These are phyloP conservation scores for Somion occarium DNA, from an alignment of 1,284 basidiomycete genomes.

Conservation along the genomic window DNA sequence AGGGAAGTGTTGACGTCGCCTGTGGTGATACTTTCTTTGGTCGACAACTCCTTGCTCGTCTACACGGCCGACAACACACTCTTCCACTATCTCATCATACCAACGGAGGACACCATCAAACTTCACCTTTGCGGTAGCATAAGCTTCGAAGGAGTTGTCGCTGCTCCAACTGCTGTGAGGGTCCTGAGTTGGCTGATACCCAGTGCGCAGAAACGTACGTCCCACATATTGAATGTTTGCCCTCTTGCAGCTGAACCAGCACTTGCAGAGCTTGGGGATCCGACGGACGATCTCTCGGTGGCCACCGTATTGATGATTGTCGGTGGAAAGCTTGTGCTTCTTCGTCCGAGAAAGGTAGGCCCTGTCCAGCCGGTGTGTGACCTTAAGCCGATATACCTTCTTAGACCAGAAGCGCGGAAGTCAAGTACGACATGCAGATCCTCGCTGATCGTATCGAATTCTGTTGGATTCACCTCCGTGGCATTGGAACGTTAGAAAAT, in stretches of 20 bases:
- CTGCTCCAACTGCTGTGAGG: constrained; percentile 80
- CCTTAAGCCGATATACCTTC: background rate
- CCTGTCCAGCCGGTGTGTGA: too few relatives aligned
- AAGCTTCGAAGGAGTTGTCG: constrained; percentile 89
- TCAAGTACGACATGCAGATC: constrained; percentile 97
- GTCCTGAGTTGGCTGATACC: constrained; percentile 98
- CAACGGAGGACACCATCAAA: constrained; percentile 79
- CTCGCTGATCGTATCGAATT: constrained; percentile 95
- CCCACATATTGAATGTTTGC: too few relatives aligned
- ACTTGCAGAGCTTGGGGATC: constrained; percentile 82
- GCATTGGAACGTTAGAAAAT: constrained; percentile 91
- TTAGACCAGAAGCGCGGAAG: constrained; percentile 81
- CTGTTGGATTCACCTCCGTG: constrained; percentile 96
- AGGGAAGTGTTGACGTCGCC: constrained; percentile 77
- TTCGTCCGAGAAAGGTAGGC: constrained; percentile 76
- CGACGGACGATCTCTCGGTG: constrained; percentile 87
- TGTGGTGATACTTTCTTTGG: constrained; percentile 82
- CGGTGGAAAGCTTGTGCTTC: constrained; percentile 86
- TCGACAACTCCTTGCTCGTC: constrained; percentile 95
- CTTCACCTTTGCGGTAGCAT: constrained; percentile 93
- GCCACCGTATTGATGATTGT: constrained; percentile 97
- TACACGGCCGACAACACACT: constrained; percentile 97
- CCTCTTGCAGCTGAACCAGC: constrained; percentile 11
- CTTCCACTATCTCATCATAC: constrained; percentile 89
- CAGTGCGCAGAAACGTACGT: constrained; percentile 83